Percentiles rank a stretch among this genome's conserved stretches.
Evolutionary conservation across 805 yeast species (phyloP).

Genomic region (Nakazawaea wickerhamii): DNA sequence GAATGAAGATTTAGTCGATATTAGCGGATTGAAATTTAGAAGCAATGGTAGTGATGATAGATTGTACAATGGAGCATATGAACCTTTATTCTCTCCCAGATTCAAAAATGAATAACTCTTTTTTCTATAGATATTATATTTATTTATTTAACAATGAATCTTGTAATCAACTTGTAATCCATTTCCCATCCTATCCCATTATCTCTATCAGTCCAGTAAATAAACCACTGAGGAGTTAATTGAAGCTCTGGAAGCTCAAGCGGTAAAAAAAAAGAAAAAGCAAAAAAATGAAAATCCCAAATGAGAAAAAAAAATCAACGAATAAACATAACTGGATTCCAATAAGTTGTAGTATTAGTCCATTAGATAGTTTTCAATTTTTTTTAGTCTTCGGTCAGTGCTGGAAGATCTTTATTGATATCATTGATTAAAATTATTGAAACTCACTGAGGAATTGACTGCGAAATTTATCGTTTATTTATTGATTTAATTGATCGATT

Average conservation of each 20-base stretch:
- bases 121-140: no score
- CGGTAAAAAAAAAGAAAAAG: not conserved
- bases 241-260: not conserved
- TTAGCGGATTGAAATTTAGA: constrained; percentile 20
- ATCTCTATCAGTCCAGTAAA: no score
- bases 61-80: constrained; percentile 11
- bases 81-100: constrained; percentile 10
- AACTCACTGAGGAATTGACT: no score
- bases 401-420: no score
- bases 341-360: not conserved
- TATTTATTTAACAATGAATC: no score
- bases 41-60: constrained; percentile 12
- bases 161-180: no score
- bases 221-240: no score
- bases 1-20: constrained; percentile 35
- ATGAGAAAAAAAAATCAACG: not conserved
- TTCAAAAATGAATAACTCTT: constrained; percentile 6
- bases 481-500: no score
- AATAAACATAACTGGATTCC: not conserved
- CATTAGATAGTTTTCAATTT: no score
- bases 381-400: no score
- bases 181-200: no score
- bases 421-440: no score
- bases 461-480: not conserved
- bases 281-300: not conserved